Base-by-base conservation (phyloP, 2,329 filamentous ascomycete species). In the Salinomyces thailandicus region DNA sequence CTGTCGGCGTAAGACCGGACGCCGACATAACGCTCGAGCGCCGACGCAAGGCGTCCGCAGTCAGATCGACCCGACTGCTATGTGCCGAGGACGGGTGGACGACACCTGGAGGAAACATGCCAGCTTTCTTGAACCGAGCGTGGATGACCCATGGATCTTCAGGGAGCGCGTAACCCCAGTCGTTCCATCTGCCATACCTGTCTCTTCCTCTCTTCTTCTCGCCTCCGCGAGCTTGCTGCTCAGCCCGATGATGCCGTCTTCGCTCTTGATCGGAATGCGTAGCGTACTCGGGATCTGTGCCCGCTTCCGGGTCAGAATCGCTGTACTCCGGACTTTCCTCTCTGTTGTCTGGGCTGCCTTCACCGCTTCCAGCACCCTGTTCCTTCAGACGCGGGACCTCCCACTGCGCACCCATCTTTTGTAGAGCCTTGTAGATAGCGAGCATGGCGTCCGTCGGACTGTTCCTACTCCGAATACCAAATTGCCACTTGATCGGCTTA, bases 61-160 rank as follows among this genome's bases (percentile, higher is more conserved):
- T 31, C 19, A 75, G 63, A 45, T 72, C 64, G 37, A 68, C 64
- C 31, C 60, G 60, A 6, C 59, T 64, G 38, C 61, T 66, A 47
- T 71, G 64, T 12, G 67, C 67, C 5, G 67, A 72, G 13, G 63
- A 63, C 2, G 68, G 66, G 38, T 69, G 68, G 14, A 60, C 51
- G 12, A 65, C 60, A 35, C 65, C 65, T 1, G 73, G 67, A 13
- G 68, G 66, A 39, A 67, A 75, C 73, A 76, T 77, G 69, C 85
- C 82, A 47, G 85, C 75, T 48, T 91, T 93, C 45, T 80, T 72
- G 72, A 93, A 91, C 33, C 89, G 81, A 17, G 91, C 85, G 44
- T 83, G 79, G 55, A 96, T 93, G 44, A 93, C 84, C 87, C 87
- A 96, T 8, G 87, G 85, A 53, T 96, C 89, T 39, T 85, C 85